A percentile compares a stretch with the other conserved stretches of the same genome.
phyloP scores from a whole-genome alignment of 768 basidiomycete species.

The Phaffia australis region DNA sequence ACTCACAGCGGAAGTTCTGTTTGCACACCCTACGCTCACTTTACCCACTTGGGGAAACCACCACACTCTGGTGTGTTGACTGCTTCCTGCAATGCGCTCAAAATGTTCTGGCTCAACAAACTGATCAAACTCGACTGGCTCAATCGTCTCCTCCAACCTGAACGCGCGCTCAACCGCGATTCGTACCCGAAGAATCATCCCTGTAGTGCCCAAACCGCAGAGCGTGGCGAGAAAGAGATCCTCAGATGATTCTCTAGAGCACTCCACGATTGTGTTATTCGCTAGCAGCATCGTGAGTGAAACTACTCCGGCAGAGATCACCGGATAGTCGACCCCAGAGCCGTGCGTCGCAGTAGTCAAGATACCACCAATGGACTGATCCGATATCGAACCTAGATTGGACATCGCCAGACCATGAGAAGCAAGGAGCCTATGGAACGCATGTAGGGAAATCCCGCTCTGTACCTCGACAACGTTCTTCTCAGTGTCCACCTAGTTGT shows the following conservation, averaged over 20 bases:
- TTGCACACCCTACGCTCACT: conserved; percentile 59
- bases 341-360: conserved; percentile 94
- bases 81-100: conserved; percentile 42
- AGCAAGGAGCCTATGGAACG: conserved; percentile 59
- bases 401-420: conserved; percentile 66
- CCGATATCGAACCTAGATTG: conserved; percentile 90
- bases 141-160: conserved; percentile 61
- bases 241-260: conserved; percentile 49
- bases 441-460: conserved; percentile 48
- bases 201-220: conserved; percentile 83
- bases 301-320: conserved; percentile 69
- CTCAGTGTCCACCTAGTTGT: conserved; percentile 21
- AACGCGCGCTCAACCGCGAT: conserved; percentile 74
- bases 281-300: conserved; percentile 67
- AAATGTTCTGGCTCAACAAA: conserved; percentile 26
- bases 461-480: conserved; percentile 28
- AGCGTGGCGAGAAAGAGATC: conserved; percentile 82
- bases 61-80: conserved; percentile 86
- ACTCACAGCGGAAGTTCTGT: conserved; percentile 67
- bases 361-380: conserved; percentile 85
- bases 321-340: conserved; percentile 64
- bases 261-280: conserved; percentile 56
- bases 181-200: conserved; percentile 67
- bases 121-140: conserved; percentile 48
- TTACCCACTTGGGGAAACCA: conserved; percentile 78